phyloP scores from a whole-genome alignment of 176 grass and related monocot species.

The Cocos nucifera region DNA sequence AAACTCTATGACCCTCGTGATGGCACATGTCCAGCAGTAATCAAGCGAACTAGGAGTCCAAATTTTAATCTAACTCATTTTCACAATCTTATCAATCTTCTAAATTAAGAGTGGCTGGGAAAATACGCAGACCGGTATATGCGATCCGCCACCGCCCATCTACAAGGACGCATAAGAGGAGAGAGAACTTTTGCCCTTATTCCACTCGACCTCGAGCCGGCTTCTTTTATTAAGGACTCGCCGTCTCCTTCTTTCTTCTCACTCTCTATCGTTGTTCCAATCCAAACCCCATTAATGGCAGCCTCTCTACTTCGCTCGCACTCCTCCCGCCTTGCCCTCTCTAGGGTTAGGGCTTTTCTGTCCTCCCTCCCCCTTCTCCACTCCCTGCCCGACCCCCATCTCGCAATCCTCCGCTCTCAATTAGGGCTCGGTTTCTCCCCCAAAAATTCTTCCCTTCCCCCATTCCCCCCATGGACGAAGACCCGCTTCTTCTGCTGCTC shows the following conservation, averaged over 20 bases:
- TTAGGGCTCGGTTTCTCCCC: no score
- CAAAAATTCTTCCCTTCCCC: conserved; percentile 1
- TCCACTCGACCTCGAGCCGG: neutral
- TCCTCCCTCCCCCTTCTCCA: conserved; percentile 16
- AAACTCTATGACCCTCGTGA: no score
- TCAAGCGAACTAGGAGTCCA: no score
- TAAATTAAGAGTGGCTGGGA: no score
- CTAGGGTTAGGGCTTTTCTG: neutral
- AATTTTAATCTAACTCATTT: no score
- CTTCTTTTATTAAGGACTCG: neutral
- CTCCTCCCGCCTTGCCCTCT: neutral
- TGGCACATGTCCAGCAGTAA: no score
- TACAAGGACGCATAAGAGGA: no score
- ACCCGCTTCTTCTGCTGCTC: conserved; percentile 12
- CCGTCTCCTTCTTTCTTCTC: neutral
- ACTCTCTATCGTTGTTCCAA: neutral
- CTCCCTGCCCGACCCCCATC: conserved; percentile 10
- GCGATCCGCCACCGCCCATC: no score
- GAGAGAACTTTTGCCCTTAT: neutral
- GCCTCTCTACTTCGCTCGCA: neutral
- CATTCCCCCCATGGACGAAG: conserved; percentile 15
- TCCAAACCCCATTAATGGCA: no score
- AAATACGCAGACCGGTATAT: no score
- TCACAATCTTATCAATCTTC: no score
- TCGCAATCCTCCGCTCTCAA: conserved; percentile 18